Base-by-base conservation (phyloP, 768 basidiomycete species). In the Lactarius sp. region DNA sequence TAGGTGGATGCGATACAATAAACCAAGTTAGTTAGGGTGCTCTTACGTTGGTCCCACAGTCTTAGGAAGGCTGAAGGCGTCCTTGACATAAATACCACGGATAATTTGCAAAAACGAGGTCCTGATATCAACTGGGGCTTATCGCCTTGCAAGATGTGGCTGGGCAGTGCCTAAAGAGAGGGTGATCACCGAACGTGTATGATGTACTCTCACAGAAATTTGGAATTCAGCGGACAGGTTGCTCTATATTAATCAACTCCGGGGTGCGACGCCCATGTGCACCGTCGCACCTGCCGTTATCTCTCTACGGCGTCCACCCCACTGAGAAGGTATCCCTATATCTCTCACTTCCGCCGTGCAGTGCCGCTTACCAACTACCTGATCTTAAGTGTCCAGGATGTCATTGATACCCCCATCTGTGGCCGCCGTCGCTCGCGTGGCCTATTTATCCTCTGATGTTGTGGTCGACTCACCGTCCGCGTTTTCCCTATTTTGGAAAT, bases 361-460 rank as follows among this genome's bases (percentile, higher is more conserved):
- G 6, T 8, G 20, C 39, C 13, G 22, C 58, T 50, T 13, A 42
- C 36, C 37, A 3, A 3, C 42, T 46, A 13, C 6, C 37, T 7
- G 31, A 33, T 16, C 3, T n/a, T 27, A 27, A 27, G 27, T 2
- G 27, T 0, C 39, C 13, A 42, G 46, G 50, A 63, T 68, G 66
- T 33, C 59, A 18, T 27, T 63, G 37, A 60, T 66, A 54, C 65
- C 71, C 33, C 65, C 72, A 31, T 66, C 77, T 1, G 67, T 75
- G 52, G 59, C 70, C 13, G 69, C 80, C 6, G 86, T 88, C 59
- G 82, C 86, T 46, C 85, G 89, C 39, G 80, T 92, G 64, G 87
- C 85, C n/a, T 85, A 81, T 72, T 74, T 89, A 36, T 79, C 85
- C 34, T 88, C 90, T 8, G 88, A 89, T 68, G 74, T 82, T 52